A percentile compares a stretch with the other conserved stretches of the same genome.
Conservation (phyloP, 2,329 filamentous ascomycete genomes). For the Myriosclerotinia duriaeana region DNA sequence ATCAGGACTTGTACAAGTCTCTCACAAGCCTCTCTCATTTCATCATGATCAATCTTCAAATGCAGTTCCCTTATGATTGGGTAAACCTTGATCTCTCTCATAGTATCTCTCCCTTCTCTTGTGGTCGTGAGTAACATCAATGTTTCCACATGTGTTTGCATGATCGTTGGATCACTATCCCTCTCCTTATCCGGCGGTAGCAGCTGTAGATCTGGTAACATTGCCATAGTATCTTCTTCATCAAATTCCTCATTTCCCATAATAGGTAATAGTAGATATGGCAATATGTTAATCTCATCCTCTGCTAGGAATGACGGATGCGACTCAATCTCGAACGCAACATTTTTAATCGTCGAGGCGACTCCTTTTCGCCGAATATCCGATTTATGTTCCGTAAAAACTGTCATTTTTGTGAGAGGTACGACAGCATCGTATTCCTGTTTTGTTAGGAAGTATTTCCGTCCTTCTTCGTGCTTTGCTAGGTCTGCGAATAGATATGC, state of each 20-base stretch:
- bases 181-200: slow-evolving; percentile 86
- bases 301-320: slow-evolving; percentile 71
- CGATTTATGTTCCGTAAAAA: slow-evolving; percentile 90
- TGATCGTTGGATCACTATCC: slow-evolving; percentile 72
- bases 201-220: slow-evolving; percentile 88
- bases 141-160: slow-evolving; percentile 87
- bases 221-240: slow-evolving; percentile 79
- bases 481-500: slow-evolving; percentile 93
- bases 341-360: slow-evolving; percentile 94
- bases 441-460: slow-evolving; percentile 70
- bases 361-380: slow-evolving; percentile 86
- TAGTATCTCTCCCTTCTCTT: slow-evolving; percentile 66
- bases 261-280: slow-evolving; percentile 85
- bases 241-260: slow-evolving; percentile 85
- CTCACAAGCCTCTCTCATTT: slow-evolving; percentile 81
- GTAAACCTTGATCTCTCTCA: slow-evolving; percentile 81
- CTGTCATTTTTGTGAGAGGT: slow-evolving; percentile 87
- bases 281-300: slow-evolving; percentile 75
- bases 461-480: slow-evolving; percentile 73
- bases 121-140: slow-evolving; percentile 80
- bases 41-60: slow-evolving; percentile 72
- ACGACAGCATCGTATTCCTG: slow-evolving; percentile 79
- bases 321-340: slow-evolving; percentile 74
- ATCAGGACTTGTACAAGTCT: slow-evolving; percentile 71
- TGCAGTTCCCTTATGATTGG: slow-evolving; percentile 87